phyloP scores from a whole-genome alignment of 305 asterid species.

The Petunia hybrid region DNA sequence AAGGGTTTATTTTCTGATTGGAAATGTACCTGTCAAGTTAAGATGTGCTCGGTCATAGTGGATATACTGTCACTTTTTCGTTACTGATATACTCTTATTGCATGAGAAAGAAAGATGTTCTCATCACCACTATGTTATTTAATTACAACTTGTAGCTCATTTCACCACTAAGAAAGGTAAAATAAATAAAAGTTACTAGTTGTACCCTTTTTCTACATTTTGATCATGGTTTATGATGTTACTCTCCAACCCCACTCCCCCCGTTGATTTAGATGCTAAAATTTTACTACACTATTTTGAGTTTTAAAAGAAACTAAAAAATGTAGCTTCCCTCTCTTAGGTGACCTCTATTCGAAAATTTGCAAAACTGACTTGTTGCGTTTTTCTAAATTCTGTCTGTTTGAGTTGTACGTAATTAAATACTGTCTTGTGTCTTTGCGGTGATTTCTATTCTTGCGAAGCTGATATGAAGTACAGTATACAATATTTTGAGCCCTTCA shows the following conservation, averaged over 20 bases:
- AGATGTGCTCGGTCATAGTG: not conserved
- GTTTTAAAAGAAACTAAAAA: not conserved
- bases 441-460: not conserved
- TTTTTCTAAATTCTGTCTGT: not conserved
- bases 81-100: not conserved
- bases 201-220: conserved; percentile 1
- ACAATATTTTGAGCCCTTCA: no score
- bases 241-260: not conserved
- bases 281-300: not conserved
- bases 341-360: not conserved
- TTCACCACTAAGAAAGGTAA: not conserved
- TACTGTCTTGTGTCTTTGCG: not conserved
- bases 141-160: not conserved
- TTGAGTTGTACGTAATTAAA: not conserved
- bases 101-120: not conserved
- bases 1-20: not conserved
- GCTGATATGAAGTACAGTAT: not conserved
- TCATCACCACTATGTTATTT: conserved; percentile 1
- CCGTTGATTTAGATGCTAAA: not conserved
- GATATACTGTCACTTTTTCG: conserved; percentile 5
- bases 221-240: conserved; percentile 3
- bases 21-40: not conserved
- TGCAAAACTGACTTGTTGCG: not conserved
- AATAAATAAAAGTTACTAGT: not conserved
- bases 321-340: not conserved